Percentiles rank a stretch among this genome's conserved stretches.
These are phyloP conservation scores for Amanita rimosa DNA, from an alignment of 768 basidiomycete genomes.

Conservation along the genomic window DNA sequence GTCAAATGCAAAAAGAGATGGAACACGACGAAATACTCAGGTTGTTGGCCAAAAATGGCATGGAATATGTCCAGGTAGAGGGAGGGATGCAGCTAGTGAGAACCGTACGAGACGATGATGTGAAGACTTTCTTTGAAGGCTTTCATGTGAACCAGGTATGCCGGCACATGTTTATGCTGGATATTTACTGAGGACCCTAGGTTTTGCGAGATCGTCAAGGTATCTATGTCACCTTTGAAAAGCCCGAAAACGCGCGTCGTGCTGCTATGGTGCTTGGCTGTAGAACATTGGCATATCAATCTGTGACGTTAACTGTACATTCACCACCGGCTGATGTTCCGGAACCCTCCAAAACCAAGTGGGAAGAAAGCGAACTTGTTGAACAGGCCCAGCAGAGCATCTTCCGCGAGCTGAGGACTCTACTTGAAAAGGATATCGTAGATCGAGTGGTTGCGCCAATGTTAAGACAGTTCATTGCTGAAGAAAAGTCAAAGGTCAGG, in stretches of 20 bases:
- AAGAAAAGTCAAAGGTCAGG: conserved; percentile 43
- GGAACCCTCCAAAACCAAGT: conserved; percentile 30
- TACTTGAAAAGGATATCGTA: conserved; percentile 55
- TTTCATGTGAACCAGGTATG: conserved; percentile 69
- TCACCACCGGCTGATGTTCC: conserved; percentile 25
- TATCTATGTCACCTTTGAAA: conserved; percentile 76
- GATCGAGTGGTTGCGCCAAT: conserved; percentile 48
- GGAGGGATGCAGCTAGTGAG: conserved; percentile 34
- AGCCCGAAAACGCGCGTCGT: conserved; percentile 48
- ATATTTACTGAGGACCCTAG: conserved; percentile 22
- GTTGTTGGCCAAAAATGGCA: conserved; percentile 48
- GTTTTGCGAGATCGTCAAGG: conserved; percentile 59
- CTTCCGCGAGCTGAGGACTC: conserved; percentile 37
- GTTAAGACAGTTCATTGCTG: conserved; percentile 38
- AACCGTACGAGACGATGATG: conserved; percentile 52
- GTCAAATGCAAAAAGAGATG: conserved; percentile 24
- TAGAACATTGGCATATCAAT: conserved; percentile 46
- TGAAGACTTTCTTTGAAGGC: conserved; percentile 54
- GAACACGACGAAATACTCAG: conserved; percentile 30
- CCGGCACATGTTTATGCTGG: conserved; percentile 7
- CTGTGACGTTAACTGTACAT: conserved; percentile 45
- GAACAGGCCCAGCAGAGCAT: conserved; percentile 45
- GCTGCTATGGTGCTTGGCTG: conserved; percentile 53
- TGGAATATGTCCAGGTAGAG: conserved; percentile 56
- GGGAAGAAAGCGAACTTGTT: conserved; percentile 42